Evolutionary conservation across 345 rosid genomes (phyloP), one percentile per base, ranked within the genome.

Genomic region (Aquilaria sinensis): DNA sequence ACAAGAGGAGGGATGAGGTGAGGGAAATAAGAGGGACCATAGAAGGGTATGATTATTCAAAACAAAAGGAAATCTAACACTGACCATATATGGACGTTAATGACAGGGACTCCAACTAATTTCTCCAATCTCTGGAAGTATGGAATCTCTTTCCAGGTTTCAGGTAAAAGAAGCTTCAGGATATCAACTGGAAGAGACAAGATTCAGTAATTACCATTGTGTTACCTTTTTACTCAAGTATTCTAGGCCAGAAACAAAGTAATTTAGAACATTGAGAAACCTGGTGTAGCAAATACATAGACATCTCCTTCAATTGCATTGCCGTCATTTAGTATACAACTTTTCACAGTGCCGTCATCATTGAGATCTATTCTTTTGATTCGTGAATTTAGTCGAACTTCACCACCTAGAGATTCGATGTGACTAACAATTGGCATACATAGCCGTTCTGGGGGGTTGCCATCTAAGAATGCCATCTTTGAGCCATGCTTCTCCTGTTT

Each of bases 391-490:
- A 87, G 85, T 58, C 63, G 62, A 31, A 54, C 57, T 29, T 54
- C 57, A 43, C 97, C 96, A 68, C 97, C 96, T 31, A 86, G 53
- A 51, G 93, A 86, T 30, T 67, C 75, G 63, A 91, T 78, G 72
- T 86, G 93, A 55, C 88, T 78, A 65, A 80, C 89, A 32, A 91
- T 72, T 9, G 97, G 97, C 87, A 73, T 76, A 70, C 96, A 88
- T 31, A 91, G 97, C 70, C 98, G 86, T 79, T 93, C 96, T 0
- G 96, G 96, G 50, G 97, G 98, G 67, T 85, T 93, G 56, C 96
- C 97, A 83, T 93, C 97, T 74, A 93, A 83, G 72, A 93, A 93
- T 54, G 97, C 98, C 92, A 93, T 90, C 78, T 93, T 93, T 13
- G 97, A 93, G 60, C 98, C 98, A 77, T 93, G 85, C 67, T 93